phyloP scores from a whole-genome alignment of 2,329 filamentous ascomycete genomes.

The Epicoccum sorghinum region DNA sequence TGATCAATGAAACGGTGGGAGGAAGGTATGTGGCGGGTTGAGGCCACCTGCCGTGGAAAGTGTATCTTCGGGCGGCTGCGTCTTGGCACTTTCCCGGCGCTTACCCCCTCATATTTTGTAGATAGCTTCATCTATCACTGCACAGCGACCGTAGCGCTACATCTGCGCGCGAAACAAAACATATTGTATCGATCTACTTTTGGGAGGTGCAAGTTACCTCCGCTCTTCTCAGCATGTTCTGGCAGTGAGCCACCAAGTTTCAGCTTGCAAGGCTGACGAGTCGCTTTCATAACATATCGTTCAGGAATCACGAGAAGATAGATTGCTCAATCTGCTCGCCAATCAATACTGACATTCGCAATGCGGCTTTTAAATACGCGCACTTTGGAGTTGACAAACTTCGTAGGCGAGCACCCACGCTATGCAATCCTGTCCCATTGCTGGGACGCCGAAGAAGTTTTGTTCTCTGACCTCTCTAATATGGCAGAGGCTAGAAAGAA shows the following conservation, averaged over 20 bases:
- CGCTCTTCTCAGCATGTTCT: background rate
- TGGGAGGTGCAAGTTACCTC: background rate
- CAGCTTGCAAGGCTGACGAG: background rate
- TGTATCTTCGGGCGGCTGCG: conserved; percentile 8
- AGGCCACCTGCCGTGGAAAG: conserved; percentile 3
- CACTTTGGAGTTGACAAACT: conserved; percentile 13
- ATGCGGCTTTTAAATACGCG: conserved; percentile 21
- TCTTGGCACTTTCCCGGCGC: too few species aligned
- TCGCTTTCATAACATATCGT: background rate
- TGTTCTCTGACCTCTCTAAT: conserved; percentile 19
- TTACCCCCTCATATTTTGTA: too few species aligned
- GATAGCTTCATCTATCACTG: too few species aligned
- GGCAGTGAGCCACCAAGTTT: background rate
- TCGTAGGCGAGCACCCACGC: conserved; percentile 12
- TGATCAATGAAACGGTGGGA: background rate
- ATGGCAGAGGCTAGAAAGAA: conserved; percentile 13
- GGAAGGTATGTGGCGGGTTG: background rate
- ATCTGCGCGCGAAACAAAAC: too few species aligned
- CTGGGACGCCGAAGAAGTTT: conserved; percentile 23
- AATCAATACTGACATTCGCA: background rate
- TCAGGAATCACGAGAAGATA: background rate
- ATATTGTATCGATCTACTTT: too few species aligned
- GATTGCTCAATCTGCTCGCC: background rate
- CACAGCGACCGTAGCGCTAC: too few species aligned
- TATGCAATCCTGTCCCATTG: conserved; percentile 30